These are phyloP conservation scores for Diaporthe eres DNA, from an alignment of 2,329 filamentous ascomycete species.

Conservation along the genomic window DNA sequence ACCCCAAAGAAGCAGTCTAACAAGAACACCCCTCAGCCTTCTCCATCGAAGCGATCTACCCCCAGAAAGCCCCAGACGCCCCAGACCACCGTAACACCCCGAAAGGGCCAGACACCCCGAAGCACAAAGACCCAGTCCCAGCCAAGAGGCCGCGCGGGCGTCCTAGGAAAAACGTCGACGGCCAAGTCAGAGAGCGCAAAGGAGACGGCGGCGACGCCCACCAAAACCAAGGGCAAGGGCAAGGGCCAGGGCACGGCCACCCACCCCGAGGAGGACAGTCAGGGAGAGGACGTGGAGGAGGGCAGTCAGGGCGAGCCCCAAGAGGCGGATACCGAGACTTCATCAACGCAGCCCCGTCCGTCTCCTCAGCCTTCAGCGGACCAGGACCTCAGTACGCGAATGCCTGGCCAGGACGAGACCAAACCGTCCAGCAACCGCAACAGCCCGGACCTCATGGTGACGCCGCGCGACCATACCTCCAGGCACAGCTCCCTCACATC, in stretches of 20 bases:
- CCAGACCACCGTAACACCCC: background rate
- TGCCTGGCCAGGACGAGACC: background rate
- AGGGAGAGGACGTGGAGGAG: slow-evolving; percentile 15
- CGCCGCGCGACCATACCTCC: background rate
- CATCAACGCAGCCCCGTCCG: background rate
- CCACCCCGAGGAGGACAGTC: background rate
- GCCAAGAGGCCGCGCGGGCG: slow-evolving; percentile 30
- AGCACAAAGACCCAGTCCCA: slow-evolving; percentile 11
- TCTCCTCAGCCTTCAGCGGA: background rate
- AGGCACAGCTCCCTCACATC: background rate
- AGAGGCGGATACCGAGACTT: background rate
- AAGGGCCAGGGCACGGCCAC: slow-evolving; percentile 8
- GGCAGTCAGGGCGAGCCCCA: background rate
- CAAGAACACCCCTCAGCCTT: slow-evolving; percentile 48
- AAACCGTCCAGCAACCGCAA: slow-evolving; percentile 14
- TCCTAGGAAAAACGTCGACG: slow-evolving; percentile 21
- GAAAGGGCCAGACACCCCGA: slow-evolving; percentile 23
- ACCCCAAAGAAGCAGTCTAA: slow-evolving; percentile 49
- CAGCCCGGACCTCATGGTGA: slow-evolving; percentile 5
- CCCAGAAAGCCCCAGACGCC: slow-evolving; percentile 40
- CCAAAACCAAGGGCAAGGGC: slow-evolving; percentile 35
- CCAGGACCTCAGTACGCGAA: background rate
- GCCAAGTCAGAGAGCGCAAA: background rate
- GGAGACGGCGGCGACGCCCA: background rate
- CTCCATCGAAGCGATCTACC: slow-evolving; percentile 42